phyloP scores from a whole-genome alignment of 2,329 filamentous ascomycete genomes.

The Ophiostoma pallidulum region DNA sequence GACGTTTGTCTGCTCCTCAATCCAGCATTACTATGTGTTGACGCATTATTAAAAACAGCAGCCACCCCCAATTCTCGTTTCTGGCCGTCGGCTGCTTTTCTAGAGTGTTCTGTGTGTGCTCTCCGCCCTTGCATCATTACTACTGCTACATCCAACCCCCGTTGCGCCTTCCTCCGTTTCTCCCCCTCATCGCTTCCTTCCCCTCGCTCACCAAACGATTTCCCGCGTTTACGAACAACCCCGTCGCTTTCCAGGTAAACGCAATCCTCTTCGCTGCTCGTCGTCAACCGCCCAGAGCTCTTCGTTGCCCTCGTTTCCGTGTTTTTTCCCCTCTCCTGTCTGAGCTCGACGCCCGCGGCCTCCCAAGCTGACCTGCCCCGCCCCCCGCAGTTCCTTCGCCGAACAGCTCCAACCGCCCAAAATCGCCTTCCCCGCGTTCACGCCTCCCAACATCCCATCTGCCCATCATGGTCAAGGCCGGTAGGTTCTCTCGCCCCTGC shows the following conservation, averaged over 20 bases:
- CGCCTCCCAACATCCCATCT: constrained; percentile 2
- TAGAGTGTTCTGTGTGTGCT: background rate
- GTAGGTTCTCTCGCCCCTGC: constrained; percentile 18
- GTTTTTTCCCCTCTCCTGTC: too few relatives aligned
- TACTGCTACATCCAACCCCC: background rate
- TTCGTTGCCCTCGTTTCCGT: background rate
- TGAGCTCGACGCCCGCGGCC: constrained; percentile 1
- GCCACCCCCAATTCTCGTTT: background rate
- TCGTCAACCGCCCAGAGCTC: background rate
- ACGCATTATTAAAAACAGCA: background rate
- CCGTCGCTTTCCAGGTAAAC: background rate
- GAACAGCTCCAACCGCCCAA: background rate
- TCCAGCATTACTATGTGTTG: too few relatives aligned
- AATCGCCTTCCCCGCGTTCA: background rate
- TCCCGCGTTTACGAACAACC: background rate
- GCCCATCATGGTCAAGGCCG: constrained; percentile 31
- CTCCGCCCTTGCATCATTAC: background rate
- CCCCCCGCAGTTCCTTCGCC: constrained; percentile 15
- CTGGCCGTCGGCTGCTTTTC: background rate
- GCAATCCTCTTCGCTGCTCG: background rate
- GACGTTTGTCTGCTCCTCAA: too few relatives aligned
- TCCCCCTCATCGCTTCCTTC: background rate
- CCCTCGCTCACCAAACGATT: background rate
- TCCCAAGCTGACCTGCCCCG: constrained; percentile 17
- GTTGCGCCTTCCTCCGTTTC: background rate